Evolutionary conservation across 75 land plant genomes (phyloP).

Genomic region (Pseudotsuga menziesii): DNA sequence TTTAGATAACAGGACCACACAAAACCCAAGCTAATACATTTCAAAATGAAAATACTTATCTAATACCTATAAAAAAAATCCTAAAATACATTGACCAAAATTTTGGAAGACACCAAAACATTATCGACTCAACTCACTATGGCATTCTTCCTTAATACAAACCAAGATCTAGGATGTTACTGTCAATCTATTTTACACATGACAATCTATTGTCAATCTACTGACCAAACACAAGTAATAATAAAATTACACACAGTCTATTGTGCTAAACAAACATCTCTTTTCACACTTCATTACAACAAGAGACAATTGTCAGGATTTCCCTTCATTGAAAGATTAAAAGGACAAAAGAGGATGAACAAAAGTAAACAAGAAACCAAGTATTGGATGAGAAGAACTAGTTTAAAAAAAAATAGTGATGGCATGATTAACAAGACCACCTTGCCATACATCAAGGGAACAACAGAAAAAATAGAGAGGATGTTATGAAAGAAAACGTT

Average conservation of each 20-base stretch:
- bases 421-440: too few relatives aligned
- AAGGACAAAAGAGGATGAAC: background rate
- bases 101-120: background rate
- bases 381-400: background rate
- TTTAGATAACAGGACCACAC: background rate
- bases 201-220: too few relatives aligned
- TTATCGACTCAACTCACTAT: background rate
- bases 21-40: background rate
- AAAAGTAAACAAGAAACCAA: background rate
- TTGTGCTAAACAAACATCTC: background rate
- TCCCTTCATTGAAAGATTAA: background rate
- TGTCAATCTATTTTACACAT: too few relatives aligned
- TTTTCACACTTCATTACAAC: constrained; percentile 1
- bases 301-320: background rate
- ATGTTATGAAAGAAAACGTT: too few relatives aligned
- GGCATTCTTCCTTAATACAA: background rate
- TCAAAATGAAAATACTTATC: background rate
- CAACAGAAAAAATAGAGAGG: too few relatives aligned
- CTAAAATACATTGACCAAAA: background rate
- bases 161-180: too few relatives aligned
- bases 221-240: background rate
- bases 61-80: too few relatives aligned
- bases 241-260: background rate
- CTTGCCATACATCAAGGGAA: too few relatives aligned
- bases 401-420: background rate